Evolutionary conservation across 2,329 filamentous ascomycete species (phyloP), one percentile per base, ranked within the genome.

Genomic region (Colletotrichum eleusines): DNA sequence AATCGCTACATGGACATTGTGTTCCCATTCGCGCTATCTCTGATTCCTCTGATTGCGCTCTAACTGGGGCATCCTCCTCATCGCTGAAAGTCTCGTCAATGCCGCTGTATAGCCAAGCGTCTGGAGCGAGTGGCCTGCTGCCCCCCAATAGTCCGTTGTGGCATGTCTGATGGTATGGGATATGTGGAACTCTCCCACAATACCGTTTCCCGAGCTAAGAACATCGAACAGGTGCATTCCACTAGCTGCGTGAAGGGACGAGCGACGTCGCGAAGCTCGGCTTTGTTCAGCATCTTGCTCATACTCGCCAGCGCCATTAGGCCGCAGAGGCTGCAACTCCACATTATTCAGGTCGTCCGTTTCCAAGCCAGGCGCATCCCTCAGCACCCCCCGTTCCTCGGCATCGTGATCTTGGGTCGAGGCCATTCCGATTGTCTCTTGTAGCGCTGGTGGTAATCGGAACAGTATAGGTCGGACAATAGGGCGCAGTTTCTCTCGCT

Each of bases 401-500:
- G 85, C 84, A 73, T 90, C 88, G 63, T 86, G 77, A 72, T 89
- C 86, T 74, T 89, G 86, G 3, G 66, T 70, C 5, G 69, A 70
- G 9, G 26, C 33, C 40, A 48, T 46, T 16, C 35, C 38, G 12
- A 69, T 63, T 23, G 54, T 40, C n/a, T 60, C 69, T 40, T 68
- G 57, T 26, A 71, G 11, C 2, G 53, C 65, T 14, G 57, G 69
- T 5, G 66, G 54, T 18, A 71, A 26, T 42, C 11, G 75, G 48
- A 40, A 69, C 51, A 48, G 67, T 57, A 65, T 40, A 12, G 72
- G 71, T n/a, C 71, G 66, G 7, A 73, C 71, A 40, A 73, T 79
- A 60, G 85, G 84, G 40, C 86, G 83, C 28, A 91, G 79, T 67
- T 84, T 84, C 74, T 91, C 89, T 72, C 86, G 84, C 75, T 91